phyloP scores from a whole-genome alignment of 176 grass and related monocot genomes.

The Ensete ventricosum region DNA sequence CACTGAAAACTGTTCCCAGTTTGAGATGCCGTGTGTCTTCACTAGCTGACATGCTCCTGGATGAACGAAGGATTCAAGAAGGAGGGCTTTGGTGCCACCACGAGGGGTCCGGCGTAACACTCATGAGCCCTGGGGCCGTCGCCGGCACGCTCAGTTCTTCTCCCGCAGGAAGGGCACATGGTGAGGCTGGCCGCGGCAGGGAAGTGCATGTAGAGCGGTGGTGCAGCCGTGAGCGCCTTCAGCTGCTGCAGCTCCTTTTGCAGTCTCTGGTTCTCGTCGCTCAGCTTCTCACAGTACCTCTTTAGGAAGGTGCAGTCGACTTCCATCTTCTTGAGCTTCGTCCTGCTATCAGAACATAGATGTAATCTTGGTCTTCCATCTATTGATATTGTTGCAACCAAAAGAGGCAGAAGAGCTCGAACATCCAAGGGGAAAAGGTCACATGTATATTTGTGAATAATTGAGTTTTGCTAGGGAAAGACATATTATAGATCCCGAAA shows the following conservation, averaged over 20 bases:
- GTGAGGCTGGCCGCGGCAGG: conserved; percentile 45
- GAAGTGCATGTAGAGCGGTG: conserved; percentile 55
- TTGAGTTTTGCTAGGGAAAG: too few relatives aligned
- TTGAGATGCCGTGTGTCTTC: not conserved
- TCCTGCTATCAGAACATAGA: conserved; percentile 35
- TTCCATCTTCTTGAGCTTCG: conserved; percentile 98
- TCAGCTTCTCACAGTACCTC: conserved; percentile 79
- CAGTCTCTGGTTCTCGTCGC: conserved; percentile 75
- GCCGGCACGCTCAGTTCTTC: conserved; percentile 27
- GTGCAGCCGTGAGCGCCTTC: conserved; percentile 54
- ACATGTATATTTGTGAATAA: too few relatives aligned
- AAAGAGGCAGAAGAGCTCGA: too few relatives aligned
- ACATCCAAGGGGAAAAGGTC: too few relatives aligned
- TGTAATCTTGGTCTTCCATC: too few relatives aligned
- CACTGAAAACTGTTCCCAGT: too few relatives aligned
- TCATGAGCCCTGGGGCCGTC: not conserved
- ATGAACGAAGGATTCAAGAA: conserved; percentile 86
- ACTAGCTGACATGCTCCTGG: conserved; percentile 50
- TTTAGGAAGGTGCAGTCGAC: conserved; percentile 88
- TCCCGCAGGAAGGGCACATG: conserved; percentile 83
- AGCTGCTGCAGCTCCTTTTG: conserved; percentile 82
- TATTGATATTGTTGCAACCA: too few relatives aligned
- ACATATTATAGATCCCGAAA: too few relatives aligned
- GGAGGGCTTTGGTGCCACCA: conserved; percentile 28
- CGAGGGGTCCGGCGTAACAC: conserved; percentile 28